These are phyloP conservation scores for Moringa oleifera DNA, from an alignment of 345 rosid genomes.

Conservation along the genomic window DNA sequence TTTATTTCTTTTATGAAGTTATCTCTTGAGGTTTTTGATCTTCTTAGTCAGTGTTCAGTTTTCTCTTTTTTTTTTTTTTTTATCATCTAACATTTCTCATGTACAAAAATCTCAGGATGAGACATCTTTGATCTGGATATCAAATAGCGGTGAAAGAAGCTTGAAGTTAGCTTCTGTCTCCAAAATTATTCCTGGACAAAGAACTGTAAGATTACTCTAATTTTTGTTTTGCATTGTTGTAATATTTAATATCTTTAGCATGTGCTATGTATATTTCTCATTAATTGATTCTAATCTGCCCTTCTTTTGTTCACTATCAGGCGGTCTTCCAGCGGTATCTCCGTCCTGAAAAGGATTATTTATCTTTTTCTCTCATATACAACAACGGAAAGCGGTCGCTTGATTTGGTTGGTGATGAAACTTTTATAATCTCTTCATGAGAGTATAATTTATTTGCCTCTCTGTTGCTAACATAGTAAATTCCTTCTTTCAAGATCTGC, in stretches of 20 bases:
- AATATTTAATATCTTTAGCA: too few species aligned
- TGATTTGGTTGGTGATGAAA: conserved; percentile 75
- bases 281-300: conserved; percentile 13
- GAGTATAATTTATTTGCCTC: conserved; percentile 6
- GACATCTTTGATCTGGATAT: conserved; percentile 84
- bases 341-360: conserved; percentile 82
- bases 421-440: conserved; percentile 6
- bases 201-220: conserved; percentile 67
- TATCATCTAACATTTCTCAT: conserved; percentile 5
- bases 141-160: conserved; percentile 72
- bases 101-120: conserved; percentile 63
- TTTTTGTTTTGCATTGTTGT: background rate
- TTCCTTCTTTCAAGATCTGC: conserved; percentile 53
- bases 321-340: conserved; percentile 82
- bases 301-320: conserved; percentile 35
- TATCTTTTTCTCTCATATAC: conserved; percentile 85
- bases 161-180: conserved; percentile 78
- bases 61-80: background rate
- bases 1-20: too few species aligned
- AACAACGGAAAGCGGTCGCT: conserved; percentile 79
- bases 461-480: conserved; percentile 9
- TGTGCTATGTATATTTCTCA: conserved; percentile 4
- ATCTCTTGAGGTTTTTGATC: background rate
- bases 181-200: conserved; percentile 88
- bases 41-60: background rate